phyloP scores from a whole-genome alignment of 768 basidiomycete genomes.

The Amanita pseudoporphyria region DNA sequence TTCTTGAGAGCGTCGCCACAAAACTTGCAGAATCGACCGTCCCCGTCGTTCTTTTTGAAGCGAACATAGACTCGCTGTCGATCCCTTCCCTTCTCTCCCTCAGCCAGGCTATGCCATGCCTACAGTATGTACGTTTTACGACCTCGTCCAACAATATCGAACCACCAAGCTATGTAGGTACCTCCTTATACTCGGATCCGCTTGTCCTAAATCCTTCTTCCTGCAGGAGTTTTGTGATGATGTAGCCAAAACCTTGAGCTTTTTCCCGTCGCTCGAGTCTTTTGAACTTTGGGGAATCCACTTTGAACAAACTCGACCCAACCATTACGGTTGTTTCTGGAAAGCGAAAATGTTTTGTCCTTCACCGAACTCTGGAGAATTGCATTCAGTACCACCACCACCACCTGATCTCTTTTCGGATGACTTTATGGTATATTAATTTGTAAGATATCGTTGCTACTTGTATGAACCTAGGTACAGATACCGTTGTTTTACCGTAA shows the following conservation, averaged over 20 bases:
- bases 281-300: slow-evolving; percentile 74
- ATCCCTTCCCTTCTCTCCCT: slow-evolving; percentile 48
- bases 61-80: slow-evolving; percentile 49
- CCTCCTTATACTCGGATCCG: slow-evolving; percentile 9
- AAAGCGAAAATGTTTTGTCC: slow-evolving; percentile 36
- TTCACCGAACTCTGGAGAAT: slow-evolving; percentile 6
- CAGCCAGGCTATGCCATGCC: slow-evolving; percentile 44
- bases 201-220: slow-evolving; percentile 16
- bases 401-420: slow-evolving; percentile 18
- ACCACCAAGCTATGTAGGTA: slow-evolving; percentile 42
- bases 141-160: slow-evolving; percentile 42
- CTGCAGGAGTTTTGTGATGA: slow-evolving; percentile 53
- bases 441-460: background rate
- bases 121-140: slow-evolving; percentile 61
- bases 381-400: background rate
- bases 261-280: slow-evolving; percentile 48
- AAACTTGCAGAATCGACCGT: slow-evolving; percentile 40
- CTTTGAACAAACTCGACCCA: slow-evolving; percentile 49
- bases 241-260: slow-evolving; percentile 46
- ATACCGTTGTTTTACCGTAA: no score
- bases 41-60: slow-evolving; percentile 45
- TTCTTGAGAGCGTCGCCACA: slow-evolving; percentile 46
- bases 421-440: slow-evolving; percentile 13
- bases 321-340: slow-evolving; percentile 40
- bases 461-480: background rate